phyloP scores from a whole-genome alignment of 441 rosid genomes.

The Erodium chrysanthum region DNA sequence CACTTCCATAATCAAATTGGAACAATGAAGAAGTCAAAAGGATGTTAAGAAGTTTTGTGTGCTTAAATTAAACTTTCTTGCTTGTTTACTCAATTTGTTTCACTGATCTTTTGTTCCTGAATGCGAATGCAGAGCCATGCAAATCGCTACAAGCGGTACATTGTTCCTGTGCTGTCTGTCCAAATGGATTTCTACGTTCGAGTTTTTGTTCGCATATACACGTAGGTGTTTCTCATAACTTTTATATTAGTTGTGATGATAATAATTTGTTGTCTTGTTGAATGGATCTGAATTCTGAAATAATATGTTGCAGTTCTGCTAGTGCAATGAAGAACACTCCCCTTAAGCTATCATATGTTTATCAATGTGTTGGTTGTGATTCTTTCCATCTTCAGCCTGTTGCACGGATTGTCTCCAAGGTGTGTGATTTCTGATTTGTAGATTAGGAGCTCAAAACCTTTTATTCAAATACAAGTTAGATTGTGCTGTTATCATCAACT shows the following conservation, averaged over 20 bases:
- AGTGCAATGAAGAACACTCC: constrained; percentile 98
- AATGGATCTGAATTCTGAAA: constrained; percentile 12
- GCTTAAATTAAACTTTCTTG: neutral
- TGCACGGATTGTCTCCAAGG: constrained; percentile 84
- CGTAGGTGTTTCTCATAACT: constrained; percentile 41
- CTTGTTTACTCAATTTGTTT: neutral
- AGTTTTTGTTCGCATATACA: constrained; percentile 85
- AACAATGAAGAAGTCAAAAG: neutral
- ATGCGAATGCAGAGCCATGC: constrained; percentile 76
- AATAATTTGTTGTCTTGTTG: constrained; percentile 11
- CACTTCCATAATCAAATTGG: neutral
- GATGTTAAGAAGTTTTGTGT: neutral
- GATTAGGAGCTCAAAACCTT: neutral
- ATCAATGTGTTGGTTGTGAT: constrained; percentile 92
- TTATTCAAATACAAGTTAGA: too few species aligned
- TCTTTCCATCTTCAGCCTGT: constrained; percentile 90
- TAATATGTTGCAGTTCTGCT: constrained; percentile 63
- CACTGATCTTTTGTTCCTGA: constrained; percentile 11
- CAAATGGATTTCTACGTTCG: constrained; percentile 90
- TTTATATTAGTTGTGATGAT: constrained; percentile 1
- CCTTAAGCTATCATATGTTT: constrained; percentile 90
- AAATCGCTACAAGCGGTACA: constrained; percentile 87
- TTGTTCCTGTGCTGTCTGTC: constrained; percentile 88
- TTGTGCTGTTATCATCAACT: neutral
- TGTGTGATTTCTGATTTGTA: constrained; percentile 18